Evolutionary conservation across 108 stramenopile genomes (phyloP), one percentile per base, ranked within the genome.

Genomic region (Fragilaria radians): DNA sequence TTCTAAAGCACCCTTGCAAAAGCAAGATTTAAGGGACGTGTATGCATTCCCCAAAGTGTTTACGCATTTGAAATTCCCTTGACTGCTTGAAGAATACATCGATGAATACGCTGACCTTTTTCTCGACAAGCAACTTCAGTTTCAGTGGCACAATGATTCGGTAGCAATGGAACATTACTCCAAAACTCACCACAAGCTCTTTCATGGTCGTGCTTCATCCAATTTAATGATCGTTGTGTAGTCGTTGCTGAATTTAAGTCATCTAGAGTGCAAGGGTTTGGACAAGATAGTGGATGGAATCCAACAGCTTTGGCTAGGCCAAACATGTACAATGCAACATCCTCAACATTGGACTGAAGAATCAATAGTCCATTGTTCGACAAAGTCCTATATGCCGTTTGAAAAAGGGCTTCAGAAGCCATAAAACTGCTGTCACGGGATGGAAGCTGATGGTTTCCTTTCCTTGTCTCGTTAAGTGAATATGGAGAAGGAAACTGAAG

Each of bases 401-500:
- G 61, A 55, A 90, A 68, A 0, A 90, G 53, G 0, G 63, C 55
- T 25, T 59, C 68, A 23, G 83, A 79, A 5, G 79, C 89, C 89
- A 90, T 90, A 62, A 90, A 90, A 32, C 71, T 77, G 18, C 72
- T 66, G 7, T 67, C 57, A 51, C 76, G 71, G 25, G 60, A 32
- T 3, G 88, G 88, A 45, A 89, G 78, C 55, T 90, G 89, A 5
- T 77, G 19, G 61, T 86, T 90, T 4, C 80, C 76, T 7, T 59
- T 45, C 23, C 50, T 54, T 26, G 42, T 46, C 46, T 51, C 64
- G 25, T 28, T 59, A 57, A 79, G 62, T 59, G 67, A 66, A 78
- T 68, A 82, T 18, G 81, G 81, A 34, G 89, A 86, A 3, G 89
- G 89, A 62, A 86, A 90, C 54, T 90, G 85, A 34, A 86, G 49